These are phyloP conservation scores for Aspergillus ellipticus DNA, from an alignment of 495 filamentous ascomycete genomes.

Conservation along the genomic window DNA sequence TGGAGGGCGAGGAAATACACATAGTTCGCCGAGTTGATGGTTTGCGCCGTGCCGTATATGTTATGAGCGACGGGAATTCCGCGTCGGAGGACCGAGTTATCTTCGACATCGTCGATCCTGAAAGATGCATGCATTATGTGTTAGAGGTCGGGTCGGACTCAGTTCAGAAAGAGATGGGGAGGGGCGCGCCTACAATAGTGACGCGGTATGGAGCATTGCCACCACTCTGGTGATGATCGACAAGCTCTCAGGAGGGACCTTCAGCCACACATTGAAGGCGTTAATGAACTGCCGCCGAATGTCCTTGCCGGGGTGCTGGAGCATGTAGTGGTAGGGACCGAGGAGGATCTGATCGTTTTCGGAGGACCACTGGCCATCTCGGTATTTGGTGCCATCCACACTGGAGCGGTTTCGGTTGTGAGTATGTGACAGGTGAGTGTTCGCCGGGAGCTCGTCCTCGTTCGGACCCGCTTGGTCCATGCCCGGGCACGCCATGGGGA, in stretches of 20 bases:
- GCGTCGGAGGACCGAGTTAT: slow-evolving; percentile 76
- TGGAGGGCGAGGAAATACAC: slow-evolving; percentile 89
- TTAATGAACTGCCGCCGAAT: slow-evolving; percentile 79
- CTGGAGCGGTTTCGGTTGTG: slow-evolving; percentile 42
- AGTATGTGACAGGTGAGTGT: slow-evolving; percentile 19
- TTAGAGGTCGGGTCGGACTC: not conserved
- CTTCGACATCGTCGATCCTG: slow-evolving; percentile 87
- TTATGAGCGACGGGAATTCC: slow-evolving; percentile 89
- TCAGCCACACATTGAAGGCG: slow-evolving; percentile 87
- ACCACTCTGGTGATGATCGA: slow-evolving; percentile 83
- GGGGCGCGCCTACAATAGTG: slow-evolving; percentile 58
- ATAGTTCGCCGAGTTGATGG: slow-evolving; percentile 97
- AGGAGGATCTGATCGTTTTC: slow-evolving; percentile 76
- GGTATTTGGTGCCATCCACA: slow-evolving; percentile 48
- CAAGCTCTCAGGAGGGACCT: slow-evolving; percentile 74
- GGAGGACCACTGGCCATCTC: slow-evolving; percentile 57
- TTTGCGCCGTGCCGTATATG: slow-evolving; percentile 94
- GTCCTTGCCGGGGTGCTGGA: slow-evolving; percentile 85
- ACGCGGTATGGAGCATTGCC: slow-evolving; percentile 91
- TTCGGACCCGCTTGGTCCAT: slow-evolving; percentile 37
- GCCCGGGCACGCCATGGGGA: slow-evolving; percentile 23
- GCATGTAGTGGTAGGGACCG: slow-evolving; percentile 86
- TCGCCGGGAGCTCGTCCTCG: slow-evolving; percentile 46
- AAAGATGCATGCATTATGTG: not conserved
- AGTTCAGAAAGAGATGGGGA: not conserved